Percentiles rank a stretch among this genome's conserved stretches.
These are phyloP conservation scores for Barnettozyma hawaiiensis DNA, from an alignment of 1,139 yeast species.

Conservation along the genomic window DNA sequence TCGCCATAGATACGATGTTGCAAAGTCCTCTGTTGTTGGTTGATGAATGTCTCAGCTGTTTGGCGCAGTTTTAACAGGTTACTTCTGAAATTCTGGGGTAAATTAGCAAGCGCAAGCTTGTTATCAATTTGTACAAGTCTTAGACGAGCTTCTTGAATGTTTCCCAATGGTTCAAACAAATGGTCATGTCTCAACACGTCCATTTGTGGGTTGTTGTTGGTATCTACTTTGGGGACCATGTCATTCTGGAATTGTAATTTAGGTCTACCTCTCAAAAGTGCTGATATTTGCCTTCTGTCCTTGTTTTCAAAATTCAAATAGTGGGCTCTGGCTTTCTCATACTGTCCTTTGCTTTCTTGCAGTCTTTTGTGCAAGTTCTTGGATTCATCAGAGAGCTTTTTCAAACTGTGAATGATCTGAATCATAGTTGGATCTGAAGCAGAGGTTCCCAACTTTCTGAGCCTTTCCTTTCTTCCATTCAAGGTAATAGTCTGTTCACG, in stretches of 20 bases:
- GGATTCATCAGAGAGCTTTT: slow-evolving; percentile 6
- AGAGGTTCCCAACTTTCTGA: slow-evolving; percentile 9
- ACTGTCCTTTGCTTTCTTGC: not conserved
- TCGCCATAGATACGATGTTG: not conserved
- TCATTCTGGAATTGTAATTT: not conserved
- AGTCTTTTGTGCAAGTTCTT: slow-evolving; percentile 1
- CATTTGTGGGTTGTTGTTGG: not conserved
- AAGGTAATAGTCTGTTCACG: slow-evolving; percentile 1
- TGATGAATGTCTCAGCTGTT: not conserved
- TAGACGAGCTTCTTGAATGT: not conserved
- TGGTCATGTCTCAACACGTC: not conserved
- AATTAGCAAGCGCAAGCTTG: not conserved
- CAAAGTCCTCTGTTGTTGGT: not conserved
- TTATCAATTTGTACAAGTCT: not conserved
- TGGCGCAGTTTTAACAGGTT: not conserved
- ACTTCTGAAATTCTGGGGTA: not conserved
- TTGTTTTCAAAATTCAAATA: slow-evolving; percentile 6
- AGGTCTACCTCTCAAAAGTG: slow-evolving; percentile 1
- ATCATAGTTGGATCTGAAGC: slow-evolving; percentile 2
- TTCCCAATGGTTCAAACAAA: not conserved
- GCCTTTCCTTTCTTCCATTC: slow-evolving; percentile 5
- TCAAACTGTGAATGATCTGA: slow-evolving; percentile 3
- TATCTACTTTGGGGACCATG: not conserved
- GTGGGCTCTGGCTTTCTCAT: not conserved
- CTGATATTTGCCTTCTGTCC: slow-evolving; percentile 1